Percentiles rank a stretch among this genome's conserved stretches.
Conservation (phyloP, 164 flowering plant genomes). For the Kalanchoe fedtschenkoi region DNA sequence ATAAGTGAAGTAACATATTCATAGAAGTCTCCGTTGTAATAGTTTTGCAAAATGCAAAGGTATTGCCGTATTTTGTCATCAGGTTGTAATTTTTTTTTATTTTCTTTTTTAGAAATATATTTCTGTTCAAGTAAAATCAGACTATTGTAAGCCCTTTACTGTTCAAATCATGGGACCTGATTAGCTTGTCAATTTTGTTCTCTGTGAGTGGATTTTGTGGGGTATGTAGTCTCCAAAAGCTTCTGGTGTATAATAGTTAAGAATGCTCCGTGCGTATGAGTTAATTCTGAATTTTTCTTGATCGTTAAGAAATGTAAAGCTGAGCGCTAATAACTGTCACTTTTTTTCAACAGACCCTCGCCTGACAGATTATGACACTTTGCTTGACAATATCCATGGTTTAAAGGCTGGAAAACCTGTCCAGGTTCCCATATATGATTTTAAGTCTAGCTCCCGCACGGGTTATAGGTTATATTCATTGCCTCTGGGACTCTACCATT, state of each 20-base stretch:
- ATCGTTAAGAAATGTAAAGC: neutral
- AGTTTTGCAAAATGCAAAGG: neutral
- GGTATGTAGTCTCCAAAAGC: too few relatives aligned
- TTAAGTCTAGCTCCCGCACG: constrained; percentile 75
- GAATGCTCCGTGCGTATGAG: too few relatives aligned
- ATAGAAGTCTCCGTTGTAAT: neutral
- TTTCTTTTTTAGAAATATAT: too few relatives aligned
- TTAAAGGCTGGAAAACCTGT: constrained; percentile 73
- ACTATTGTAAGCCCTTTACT: too few relatives aligned
- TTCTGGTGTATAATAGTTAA: neutral
- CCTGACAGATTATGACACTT: constrained; percentile 82
- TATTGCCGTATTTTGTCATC: neutral
- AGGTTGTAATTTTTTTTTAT: too few relatives aligned
- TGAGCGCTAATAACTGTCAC: constrained; percentile 8
- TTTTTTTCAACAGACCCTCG: constrained; percentile 73
- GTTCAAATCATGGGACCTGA: too few relatives aligned
- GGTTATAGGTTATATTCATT: constrained; percentile 69
- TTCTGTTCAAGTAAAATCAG: too few relatives aligned
- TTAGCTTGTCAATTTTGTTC: too few relatives aligned
- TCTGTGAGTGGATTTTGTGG: too few relatives aligned
- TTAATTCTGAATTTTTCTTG: neutral
- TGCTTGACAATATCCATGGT: constrained; percentile 74
- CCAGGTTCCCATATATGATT: constrained; percentile 91
- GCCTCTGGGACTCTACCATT: neutral
- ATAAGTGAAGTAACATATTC: too few relatives aligned